Evolutionary conservation across 306 rosid species (phyloP).

Genomic region (Cucurbita pepo): DNA sequence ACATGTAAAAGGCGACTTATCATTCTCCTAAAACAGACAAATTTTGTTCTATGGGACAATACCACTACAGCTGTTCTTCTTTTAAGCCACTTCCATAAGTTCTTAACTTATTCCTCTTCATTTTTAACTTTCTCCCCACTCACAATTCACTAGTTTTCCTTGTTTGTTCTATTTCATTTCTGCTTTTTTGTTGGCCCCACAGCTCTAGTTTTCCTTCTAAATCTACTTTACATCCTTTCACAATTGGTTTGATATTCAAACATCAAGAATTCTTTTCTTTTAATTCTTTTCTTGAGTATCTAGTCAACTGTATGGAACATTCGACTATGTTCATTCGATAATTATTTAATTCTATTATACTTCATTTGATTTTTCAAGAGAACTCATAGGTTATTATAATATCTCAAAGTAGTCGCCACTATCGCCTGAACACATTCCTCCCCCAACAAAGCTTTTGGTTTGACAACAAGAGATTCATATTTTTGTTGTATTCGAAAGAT

Average conservation of each 20-base stretch:
- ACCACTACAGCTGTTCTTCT: neutral
- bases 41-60: neutral
- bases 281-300: too few species aligned
- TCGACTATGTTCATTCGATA: too few species aligned
- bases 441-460: too few species aligned
- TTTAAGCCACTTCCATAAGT: neutral
- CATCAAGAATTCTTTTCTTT: too few species aligned
- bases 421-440: too few species aligned
- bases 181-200: neutral
- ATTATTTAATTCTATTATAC: too few species aligned
- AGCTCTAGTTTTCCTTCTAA: too few species aligned
- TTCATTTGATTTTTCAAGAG: too few species aligned
- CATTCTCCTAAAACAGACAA: neutral
- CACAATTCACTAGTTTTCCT: neutral
- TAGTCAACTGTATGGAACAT: too few species aligned
- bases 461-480: too few species aligned
- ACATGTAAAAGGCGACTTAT: neutral
- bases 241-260: too few species aligned
- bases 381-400: neutral
- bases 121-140: neutral
- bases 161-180: neutral
- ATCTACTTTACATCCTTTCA: too few species aligned
- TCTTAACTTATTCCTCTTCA: neutral
- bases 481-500: neutral
- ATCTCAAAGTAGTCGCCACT: neutral